A percentile compares a stretch with the other conserved stretches of the same genome.
Conservation (phyloP, 1,139 yeast genomes). For the Candida sp. region DNA sequence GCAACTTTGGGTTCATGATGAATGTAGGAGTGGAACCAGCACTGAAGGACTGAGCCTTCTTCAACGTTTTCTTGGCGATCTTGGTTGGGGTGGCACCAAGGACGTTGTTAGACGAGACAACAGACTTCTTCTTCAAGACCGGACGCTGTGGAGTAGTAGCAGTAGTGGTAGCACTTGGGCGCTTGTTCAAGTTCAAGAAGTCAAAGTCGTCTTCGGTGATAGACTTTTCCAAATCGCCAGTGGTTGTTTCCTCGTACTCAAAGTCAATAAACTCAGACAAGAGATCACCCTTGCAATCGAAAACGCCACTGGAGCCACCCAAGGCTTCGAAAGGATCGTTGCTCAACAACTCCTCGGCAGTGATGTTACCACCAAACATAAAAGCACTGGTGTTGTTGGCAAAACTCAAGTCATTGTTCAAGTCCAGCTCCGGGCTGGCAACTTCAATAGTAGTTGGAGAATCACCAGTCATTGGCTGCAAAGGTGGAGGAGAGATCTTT, state of each 20-base stretch:
- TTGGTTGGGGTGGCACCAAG: slow-evolving; percentile 3
- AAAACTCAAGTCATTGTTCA: slow-evolving; percentile 8
- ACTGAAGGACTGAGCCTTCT: slow-evolving; percentile 16
- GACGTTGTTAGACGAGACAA: slow-evolving; percentile 7
- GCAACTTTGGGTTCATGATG: slow-evolving; percentile 13
- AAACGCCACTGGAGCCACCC: background rate
- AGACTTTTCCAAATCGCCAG: slow-evolving; percentile 7
- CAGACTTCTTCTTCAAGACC: slow-evolving; percentile 8
- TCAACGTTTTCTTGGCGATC: slow-evolving; percentile 10
- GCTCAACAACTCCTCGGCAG: slow-evolving; percentile 19
- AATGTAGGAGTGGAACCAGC: slow-evolving; percentile 13
- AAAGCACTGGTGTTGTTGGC: slow-evolving; percentile 1
- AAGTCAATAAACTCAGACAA: slow-evolving; percentile 13
- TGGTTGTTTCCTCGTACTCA: slow-evolving; percentile 9
- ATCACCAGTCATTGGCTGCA: slow-evolving; percentile 9
- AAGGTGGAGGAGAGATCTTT: background rate
- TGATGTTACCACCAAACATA: slow-evolving; percentile 8
- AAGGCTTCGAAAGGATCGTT: slow-evolving; percentile 18
- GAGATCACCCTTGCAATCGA: background rate
- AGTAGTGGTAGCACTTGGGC: slow-evolving; percentile 7
- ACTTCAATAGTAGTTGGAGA: slow-evolving; percentile 19
- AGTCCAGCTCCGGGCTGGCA: slow-evolving; percentile 19
- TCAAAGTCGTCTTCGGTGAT: slow-evolving; percentile 1
- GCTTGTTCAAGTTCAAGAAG: slow-evolving; percentile 5
- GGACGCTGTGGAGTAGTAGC: slow-evolving; percentile 6